Evolutionary conservation across 2,329 filamentous ascomycete genomes (phyloP).

Genomic region (Colletotrichum brevisporum): DNA sequence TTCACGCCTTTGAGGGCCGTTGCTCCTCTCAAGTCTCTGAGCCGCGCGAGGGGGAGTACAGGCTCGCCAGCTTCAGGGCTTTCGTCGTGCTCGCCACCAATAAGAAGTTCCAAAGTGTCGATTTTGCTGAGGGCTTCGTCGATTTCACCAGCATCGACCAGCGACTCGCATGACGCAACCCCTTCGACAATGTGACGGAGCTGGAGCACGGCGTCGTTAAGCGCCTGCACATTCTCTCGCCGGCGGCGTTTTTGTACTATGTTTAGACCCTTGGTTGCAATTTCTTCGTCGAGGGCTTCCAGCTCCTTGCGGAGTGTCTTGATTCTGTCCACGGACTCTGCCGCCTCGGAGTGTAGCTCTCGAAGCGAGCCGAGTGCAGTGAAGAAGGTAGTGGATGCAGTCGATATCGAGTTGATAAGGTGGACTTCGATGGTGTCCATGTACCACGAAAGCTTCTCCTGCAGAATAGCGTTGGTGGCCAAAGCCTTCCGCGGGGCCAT

Average conservation of each 20-base stretch:
- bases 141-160: slow-evolving; percentile 87
- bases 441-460: slow-evolving; percentile 99
- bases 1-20: slow-evolving; percentile 85
- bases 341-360: slow-evolving; percentile 91
- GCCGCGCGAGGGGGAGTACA: slow-evolving; percentile 52
- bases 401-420: slow-evolving; percentile 95
- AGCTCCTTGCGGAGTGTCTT: slow-evolving; percentile 85
- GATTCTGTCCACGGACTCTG: slow-evolving; percentile 90
- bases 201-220: slow-evolving; percentile 87
- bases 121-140: slow-evolving; percentile 85
- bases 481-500: slow-evolving; percentile 84
- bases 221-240: slow-evolving; percentile 85
- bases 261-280: slow-evolving; percentile 87
- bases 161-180: slow-evolving; percentile 81
- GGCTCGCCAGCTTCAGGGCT: slow-evolving; percentile 47
- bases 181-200: slow-evolving; percentile 83
- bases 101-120: slow-evolving; percentile 82
- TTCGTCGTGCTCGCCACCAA: slow-evolving; percentile 76
- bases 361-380: slow-evolving; percentile 91
- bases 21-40: slow-evolving; percentile 81
- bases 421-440: slow-evolving; percentile 99
- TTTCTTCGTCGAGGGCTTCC: slow-evolving; percentile 84
- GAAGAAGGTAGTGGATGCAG: slow-evolving; percentile 96
- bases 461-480: slow-evolving; percentile 95
- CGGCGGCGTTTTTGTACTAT: slow-evolving; percentile 87